phyloP scores from a whole-genome alignment of 768 basidiomycete genomes.

The Russula dissimulans region DNA sequence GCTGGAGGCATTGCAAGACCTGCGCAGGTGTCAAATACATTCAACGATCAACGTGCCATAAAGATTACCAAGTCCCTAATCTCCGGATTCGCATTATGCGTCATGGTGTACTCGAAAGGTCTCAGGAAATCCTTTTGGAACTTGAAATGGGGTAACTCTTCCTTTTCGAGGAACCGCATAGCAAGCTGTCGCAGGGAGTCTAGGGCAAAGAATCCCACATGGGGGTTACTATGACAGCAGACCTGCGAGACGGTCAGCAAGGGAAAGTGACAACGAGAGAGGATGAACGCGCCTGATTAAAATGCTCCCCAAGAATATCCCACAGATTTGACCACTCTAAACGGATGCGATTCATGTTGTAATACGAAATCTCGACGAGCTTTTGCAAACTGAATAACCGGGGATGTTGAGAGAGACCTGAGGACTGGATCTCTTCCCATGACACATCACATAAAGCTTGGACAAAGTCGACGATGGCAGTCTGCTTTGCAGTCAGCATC shows the following conservation, averaged over 20 bases:
- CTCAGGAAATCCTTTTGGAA: conserved; percentile 99
- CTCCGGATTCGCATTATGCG: conserved; percentile 91
- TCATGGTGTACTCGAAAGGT: conserved; percentile 97
- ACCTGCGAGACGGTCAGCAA: conserved; percentile 46
- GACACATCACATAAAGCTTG: conserved; percentile 93
- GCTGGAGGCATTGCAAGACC: conserved; percentile 96
- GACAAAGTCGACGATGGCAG: conserved; percentile 96
- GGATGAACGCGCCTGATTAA: conserved; percentile 70
- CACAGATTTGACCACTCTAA: conserved; percentile 97
- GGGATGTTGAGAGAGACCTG: conserved; percentile 87
- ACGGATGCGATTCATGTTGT: conserved; percentile 98
- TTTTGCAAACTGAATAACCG: conserved; percentile 96
- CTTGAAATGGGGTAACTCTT: conserved; percentile 95
- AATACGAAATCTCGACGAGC: conserved; percentile 97
- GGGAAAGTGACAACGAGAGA: not conserved
- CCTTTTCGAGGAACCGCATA: conserved; percentile 98
- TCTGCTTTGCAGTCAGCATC: conserved; percentile 36
- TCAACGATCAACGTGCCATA: not conserved
- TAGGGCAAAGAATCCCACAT: conserved; percentile 93
- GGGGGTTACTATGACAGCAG: conserved; percentile 95
- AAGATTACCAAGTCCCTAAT: conserved; percentile 82
- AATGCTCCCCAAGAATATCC: conserved; percentile 97
- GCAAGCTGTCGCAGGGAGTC: conserved; percentile 95
- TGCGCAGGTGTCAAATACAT: conserved; percentile 25
- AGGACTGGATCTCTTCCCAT: conserved; percentile 99